Evolutionary conservation across 169 alveolate genomes (phyloP).

Genomic region (Ichthyophthirius multifiliis): DNA sequence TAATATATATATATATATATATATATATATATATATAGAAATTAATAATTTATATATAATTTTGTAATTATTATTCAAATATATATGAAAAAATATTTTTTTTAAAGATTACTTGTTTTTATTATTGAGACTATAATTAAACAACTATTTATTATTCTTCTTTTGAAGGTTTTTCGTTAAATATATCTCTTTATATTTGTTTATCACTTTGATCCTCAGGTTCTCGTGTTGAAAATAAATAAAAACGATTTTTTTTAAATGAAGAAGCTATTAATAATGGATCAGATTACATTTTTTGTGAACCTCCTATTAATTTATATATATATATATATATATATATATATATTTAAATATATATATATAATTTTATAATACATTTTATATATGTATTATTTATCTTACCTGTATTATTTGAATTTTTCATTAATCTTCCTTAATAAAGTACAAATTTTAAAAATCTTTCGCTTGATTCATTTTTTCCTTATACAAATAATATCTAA

Average conservation of each 20-base stretch:
- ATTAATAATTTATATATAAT: too few relatives aligned
- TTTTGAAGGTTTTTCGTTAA: conserved; percentile 88
- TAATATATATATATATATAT: conserved; percentile 18
- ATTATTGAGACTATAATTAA: background rate
- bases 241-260: conserved; percentile 84
- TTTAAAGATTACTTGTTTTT: too few relatives aligned
- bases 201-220: conserved; percentile 87
- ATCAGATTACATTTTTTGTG: conserved; percentile 72
- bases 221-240: conserved; percentile 88
- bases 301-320: too few relatives aligned
- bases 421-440: conserved; percentile 72
- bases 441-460: conserved; percentile 59
- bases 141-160: conserved; percentile 55
- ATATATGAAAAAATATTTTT: too few relatives aligned
- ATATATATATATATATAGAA: too few relatives aligned
- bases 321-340: too few relatives aligned
- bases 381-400: too few relatives aligned
- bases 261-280: conserved; percentile 76
- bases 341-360: too few relatives aligned
- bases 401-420: conserved; percentile 31
- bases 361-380: conserved; percentile 43
- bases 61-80: background rate
- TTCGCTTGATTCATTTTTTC: conserved; percentile 73
- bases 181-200: conserved; percentile 84
- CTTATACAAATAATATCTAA: conserved; percentile 55